Evolutionary conservation across 352 stramenopile genomes (phyloP).

Genomic region (Elongisporangium undulatum): DNA sequence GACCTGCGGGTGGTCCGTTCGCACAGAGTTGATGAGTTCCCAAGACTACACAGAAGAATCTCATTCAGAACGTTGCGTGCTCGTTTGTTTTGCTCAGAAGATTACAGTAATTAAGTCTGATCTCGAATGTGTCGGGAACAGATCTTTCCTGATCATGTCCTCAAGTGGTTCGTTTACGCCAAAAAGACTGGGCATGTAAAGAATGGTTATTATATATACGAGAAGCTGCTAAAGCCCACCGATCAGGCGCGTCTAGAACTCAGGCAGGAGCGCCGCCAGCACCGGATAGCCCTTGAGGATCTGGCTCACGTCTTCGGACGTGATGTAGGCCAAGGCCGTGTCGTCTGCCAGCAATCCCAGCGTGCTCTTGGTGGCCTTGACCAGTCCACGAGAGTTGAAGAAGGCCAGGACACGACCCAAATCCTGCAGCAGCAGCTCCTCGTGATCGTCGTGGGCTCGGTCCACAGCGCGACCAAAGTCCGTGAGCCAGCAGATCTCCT

Average conservation of each 20-base stretch:
- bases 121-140: no score
- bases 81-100: no score
- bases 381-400: constrained; percentile 44
- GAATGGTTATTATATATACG: no score
- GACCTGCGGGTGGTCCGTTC: no score
- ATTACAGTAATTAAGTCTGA: no score
- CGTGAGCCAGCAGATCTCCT: constrained; percentile 70
- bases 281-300: constrained; percentile 27
- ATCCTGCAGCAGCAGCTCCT: constrained; percentile 54
- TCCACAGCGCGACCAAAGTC: constrained; percentile 85
- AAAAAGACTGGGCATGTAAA: no score
- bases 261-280: constrained; percentile 18
- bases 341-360: constrained; percentile 8
- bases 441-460: constrained; percentile 41
- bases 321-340: constrained; percentile 20
- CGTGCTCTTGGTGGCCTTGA: constrained; percentile 24
- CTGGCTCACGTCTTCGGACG: constrained; percentile 15
- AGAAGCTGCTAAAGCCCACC: no score
- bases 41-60: no score
- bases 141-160: no score
- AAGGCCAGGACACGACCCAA: constrained; percentile 62
- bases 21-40: no score
- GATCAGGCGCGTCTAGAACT: constrained; percentile 4
- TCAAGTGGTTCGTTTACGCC: no score
- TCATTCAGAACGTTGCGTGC: no score